Evolutionary conservation across 2,329 filamentous ascomycete species (phyloP).

Genomic region (Rugonectria rugulosa): DNA sequence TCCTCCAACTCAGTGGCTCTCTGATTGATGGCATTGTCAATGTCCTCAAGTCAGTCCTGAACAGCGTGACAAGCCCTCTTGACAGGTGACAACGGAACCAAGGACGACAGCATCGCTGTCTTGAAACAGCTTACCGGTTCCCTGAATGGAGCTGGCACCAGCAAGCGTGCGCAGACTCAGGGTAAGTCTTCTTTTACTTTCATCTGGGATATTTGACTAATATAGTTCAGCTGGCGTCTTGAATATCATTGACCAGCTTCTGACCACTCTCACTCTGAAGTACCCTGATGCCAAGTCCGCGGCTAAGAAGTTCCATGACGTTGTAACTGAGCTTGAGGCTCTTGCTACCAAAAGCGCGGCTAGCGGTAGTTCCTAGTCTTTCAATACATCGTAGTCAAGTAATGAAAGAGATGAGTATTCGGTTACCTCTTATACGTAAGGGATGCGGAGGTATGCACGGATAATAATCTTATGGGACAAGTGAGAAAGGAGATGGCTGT

Average conservation of each 20-base stretch:
- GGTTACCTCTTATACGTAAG: too few relatives aligned
- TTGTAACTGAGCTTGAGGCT: not conserved
- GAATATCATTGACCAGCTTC: not conserved
- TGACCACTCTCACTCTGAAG: not conserved
- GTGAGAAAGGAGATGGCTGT: too few relatives aligned
- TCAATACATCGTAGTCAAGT: too few relatives aligned
- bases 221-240: not conserved
- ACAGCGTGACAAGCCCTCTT: not conserved
- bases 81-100: not conserved
- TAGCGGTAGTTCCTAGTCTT: too few relatives aligned
- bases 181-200: not conserved
- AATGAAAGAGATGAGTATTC: too few relatives aligned
- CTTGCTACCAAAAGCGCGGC: not conserved
- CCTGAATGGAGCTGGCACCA: not conserved
- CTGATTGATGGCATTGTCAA: not conserved
- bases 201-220: not conserved
- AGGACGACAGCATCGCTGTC: not conserved
- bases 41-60: not conserved
- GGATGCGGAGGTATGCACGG: too few relatives aligned
- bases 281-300: not conserved
- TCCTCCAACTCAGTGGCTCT: not conserved
- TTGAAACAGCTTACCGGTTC: not conserved
- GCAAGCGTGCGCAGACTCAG: not conserved
- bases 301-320: not conserved
- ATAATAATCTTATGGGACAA: too few relatives aligned